Evolutionary conservation across 164 flowering plant genomes (phyloP).

Genomic region (Warburgia ugandensis): DNA sequence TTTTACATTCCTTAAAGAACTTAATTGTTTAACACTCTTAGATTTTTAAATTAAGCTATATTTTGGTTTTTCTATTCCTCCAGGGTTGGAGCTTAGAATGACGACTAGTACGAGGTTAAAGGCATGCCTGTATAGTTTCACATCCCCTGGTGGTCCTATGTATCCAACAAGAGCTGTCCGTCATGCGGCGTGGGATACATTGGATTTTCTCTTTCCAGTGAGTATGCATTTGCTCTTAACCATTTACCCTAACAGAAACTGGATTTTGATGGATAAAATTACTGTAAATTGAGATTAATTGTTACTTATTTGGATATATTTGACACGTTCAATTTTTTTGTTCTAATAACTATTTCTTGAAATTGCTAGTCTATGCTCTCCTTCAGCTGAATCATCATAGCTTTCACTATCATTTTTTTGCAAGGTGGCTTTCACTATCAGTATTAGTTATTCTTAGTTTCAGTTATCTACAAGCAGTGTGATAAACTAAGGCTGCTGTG

Average conservation of each 20-base stretch:
- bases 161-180: constrained; percentile 98
- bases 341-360: no score
- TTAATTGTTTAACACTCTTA: neutral
- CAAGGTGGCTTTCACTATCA: no score
- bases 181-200: constrained; percentile 94
- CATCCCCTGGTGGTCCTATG: constrained; percentile 99
- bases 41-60: neutral
- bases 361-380: no score
- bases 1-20: neutral
- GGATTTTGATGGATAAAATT: neutral
- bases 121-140: constrained; percentile 94
- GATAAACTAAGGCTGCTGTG: no score
- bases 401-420: no score
- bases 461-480: no score
- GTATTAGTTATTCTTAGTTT: no score
- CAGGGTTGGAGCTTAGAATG: constrained; percentile 93
- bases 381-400: no score
- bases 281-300: neutral
- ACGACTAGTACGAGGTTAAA: constrained; percentile 86
- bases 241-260: neutral
- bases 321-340: no score
- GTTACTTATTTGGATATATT: no score
- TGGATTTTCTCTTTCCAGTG: constrained; percentile 89
- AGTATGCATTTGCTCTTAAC: constrained; percentile 19
- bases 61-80: neutral